Evolutionary conservation across 257 asterid species (phyloP), one percentile per base, ranked within the genome.

Genomic region (Solanum tarapatanum): DNA sequence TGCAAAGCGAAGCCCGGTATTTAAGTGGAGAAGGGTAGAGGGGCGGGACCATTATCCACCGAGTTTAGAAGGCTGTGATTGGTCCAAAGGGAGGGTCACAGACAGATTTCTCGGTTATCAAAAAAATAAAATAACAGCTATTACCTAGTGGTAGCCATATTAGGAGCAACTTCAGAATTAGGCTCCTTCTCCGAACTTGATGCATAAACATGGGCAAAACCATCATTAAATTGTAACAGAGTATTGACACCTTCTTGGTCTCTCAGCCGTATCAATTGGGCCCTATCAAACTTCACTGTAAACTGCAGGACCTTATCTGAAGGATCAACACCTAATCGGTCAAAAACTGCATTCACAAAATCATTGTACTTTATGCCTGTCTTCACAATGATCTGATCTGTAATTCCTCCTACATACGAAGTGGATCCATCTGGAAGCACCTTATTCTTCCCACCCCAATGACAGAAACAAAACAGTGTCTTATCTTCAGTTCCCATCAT

Each of bases 261-360:
- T 83, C 85, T 83, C 30, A 89, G 84, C 84, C 87, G 13, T 74
- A 88, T 75, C 69, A 83, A 90, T 86, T 76, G 60, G 12, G 79
- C 90, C 72, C 70, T 87, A 64, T 37, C 83, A 87, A 37, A 37
- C 69, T 87, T 87, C 12, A 79, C 69, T 24, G 89, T 87, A 28
- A 79, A 79, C 19, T 87, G 88, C 21, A 87, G 41, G 2, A 87
- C 70, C 60, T 79, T 82, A 14, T 26, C 55, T 0, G 19, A 28
- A 11, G 89, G 60, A 41, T 80, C 72, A 48, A 87, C 4, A 2
- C 33, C 21, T 43, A 87, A 12, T 33, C 62, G 33, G 2, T 82
- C 83, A 45, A 41, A 82, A 4, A 87, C 83, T 11, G 55, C 41
- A 26, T 23, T 77, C 17, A 58, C 72, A 66, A 80, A 68, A 21